These are phyloP conservation scores for Pythium guiyangense DNA, from an alignment of 352 stramenopile species.

Conservation along the genomic window DNA sequence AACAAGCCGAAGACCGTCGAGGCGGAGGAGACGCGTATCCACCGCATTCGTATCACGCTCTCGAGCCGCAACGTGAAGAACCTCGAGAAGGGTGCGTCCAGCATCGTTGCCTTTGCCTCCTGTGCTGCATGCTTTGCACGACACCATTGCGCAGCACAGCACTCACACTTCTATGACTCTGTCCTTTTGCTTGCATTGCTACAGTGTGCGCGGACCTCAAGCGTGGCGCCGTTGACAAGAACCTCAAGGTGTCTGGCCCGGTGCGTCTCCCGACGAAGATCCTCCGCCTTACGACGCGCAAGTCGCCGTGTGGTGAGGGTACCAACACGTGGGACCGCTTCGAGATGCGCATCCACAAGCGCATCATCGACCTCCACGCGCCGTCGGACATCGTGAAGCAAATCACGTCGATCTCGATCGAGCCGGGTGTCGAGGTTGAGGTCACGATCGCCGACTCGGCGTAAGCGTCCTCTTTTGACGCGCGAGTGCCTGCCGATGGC, in stretches of 20 bases:
- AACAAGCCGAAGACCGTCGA: conserved; percentile 87
- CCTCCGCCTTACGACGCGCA: conserved; percentile 97
- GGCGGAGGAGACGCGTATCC: conserved; percentile 83
- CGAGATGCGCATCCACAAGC: conserved; percentile 99
- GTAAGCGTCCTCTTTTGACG: conserved; percentile 32
- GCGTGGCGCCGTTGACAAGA: conserved; percentile 96
- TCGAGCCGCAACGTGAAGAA: conserved; percentile 99
- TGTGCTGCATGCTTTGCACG: background rate
- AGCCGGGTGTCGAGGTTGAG: conserved; percentile 98
- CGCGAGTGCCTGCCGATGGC: background rate
- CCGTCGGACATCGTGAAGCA: conserved; percentile 99
- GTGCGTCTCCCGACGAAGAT: conserved; percentile 99
- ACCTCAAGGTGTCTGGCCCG: conserved; percentile 97
- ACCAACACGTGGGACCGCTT: conserved; percentile 99
- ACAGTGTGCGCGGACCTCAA: conserved; percentile 97
- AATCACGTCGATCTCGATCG: conserved; percentile 99
- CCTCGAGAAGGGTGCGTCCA: conserved; percentile 92
- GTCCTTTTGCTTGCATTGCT: background rate
- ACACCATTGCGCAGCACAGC: background rate
- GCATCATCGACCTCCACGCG: conserved; percentile 98
- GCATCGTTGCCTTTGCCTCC: background rate
- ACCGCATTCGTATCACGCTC: conserved; percentile 99
- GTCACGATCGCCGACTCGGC: conserved; percentile 95
- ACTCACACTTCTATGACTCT: background rate
- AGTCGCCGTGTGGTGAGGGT: conserved; percentile 97